Base-by-base conservation (phyloP, 768 basidiomycete genomes). In the Podaxis pistillaris region DNA sequence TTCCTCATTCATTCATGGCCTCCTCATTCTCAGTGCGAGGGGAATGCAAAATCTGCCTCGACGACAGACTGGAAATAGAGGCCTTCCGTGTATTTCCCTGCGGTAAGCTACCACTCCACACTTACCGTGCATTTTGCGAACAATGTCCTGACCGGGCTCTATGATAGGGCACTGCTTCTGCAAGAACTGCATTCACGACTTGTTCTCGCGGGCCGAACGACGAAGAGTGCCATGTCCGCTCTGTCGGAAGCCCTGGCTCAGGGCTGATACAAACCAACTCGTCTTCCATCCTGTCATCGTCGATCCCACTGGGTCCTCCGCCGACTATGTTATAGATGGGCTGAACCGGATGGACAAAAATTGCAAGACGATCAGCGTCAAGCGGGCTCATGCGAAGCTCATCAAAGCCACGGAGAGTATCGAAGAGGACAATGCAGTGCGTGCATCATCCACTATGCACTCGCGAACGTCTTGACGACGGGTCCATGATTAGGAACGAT, bases 111-210 rank as follows among this genome's bases (percentile, higher is more conserved):
- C 33, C 8, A 17, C 36, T 17, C 19, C 30, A 50, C 17, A 11
- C 56, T 9, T n/a, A 58, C 63, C 62, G 47, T 13, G 37, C 7
- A n/a, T 13, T 12, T 33, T 24, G 15, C 44, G n/a, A 22, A 22
- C 58, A 22, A 19, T 36, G 36, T 41, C 46, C 19, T 26, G 28
- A 50, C 56, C 24, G 55, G 17, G 4, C 59, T 37, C 62, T 19
- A 19, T 19, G 19, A 54, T 52, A 79, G 80, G 80, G 11, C 80
- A 81, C 63, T 78, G 78, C n/a, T 79, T 73, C 60, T 82, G 80
- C 57, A 63, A 56, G 6, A 58, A 65, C n/a, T 82, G 79, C 64
- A 70, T 72, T 19, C 56, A 65, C 3, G 52, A 56, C 8, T 37
- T 77, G 3, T 69, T 76, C 44, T 50, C 67, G 11, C n/a, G 66